A percentile compares a stretch with the other conserved stretches of the same genome.
Conservation (phyloP, 225 moss, liverwort and hornwort species). For the Climacium dendroides region DNA sequence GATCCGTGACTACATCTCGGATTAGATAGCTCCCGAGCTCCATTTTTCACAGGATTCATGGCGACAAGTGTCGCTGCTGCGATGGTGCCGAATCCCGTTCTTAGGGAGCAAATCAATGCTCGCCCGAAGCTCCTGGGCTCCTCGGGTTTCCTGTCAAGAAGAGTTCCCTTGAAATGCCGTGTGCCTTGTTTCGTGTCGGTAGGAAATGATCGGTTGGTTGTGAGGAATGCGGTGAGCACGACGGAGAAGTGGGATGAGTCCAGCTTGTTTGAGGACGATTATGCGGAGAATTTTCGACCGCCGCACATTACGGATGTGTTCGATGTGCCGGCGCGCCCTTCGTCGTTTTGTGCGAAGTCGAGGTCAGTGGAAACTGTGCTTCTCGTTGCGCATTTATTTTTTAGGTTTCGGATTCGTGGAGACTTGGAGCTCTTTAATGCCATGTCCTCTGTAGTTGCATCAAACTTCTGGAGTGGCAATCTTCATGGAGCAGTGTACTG, state of each 20-base stretch:
- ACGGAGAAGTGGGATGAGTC: neutral
- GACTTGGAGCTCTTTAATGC: neutral
- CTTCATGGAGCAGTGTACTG: neutral
- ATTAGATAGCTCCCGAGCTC: neutral
- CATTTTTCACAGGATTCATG: neutral
- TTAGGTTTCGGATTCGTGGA: neutral
- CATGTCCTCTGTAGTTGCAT: neutral
- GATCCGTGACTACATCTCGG: neutral
- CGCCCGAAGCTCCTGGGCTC: neutral
- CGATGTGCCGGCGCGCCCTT: conserved; percentile 36
- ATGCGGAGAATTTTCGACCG: conserved; percentile 46
- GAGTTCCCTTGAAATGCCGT: neutral
- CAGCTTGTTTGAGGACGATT: conserved; percentile 11
- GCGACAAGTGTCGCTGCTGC: neutral
- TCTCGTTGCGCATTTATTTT: neutral
- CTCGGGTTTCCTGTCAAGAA: neutral
- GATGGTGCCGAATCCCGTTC: neutral
- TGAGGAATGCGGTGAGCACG: conserved; percentile 4
- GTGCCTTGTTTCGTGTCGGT: neutral
- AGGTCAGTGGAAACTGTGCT: conserved; percentile 7
- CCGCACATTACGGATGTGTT: conserved; percentile 77
- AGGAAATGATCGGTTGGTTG: neutral
- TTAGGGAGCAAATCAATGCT: neutral
- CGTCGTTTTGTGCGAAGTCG: conserved; percentile 67
- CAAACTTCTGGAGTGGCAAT: neutral